A percentile compares a stretch with the other conserved stretches of the same genome.
Conservation (phyloP, 179 eudicot species). For the Drosera spatulata region DNA sequence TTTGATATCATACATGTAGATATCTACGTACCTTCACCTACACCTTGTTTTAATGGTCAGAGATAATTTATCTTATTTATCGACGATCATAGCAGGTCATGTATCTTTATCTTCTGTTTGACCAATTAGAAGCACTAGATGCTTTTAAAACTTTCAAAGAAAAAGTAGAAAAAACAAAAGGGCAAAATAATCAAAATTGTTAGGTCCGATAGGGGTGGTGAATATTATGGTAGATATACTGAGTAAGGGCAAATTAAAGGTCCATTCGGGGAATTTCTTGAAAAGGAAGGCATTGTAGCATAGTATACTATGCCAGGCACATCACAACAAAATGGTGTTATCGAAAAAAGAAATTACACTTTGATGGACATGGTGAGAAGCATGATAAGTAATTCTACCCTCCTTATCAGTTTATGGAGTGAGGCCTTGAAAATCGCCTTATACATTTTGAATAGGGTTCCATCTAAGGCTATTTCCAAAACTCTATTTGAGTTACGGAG, state of each 20-base stretch:
- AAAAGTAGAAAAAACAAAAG: conserved; percentile 8
- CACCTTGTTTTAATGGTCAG: too few species aligned
- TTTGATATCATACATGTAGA: too few species aligned
- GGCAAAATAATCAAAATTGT: not conserved
- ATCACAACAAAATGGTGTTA: conserved; percentile 2
- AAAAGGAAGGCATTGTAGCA: too few species aligned
- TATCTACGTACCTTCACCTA: too few species aligned
- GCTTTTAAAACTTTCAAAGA: conserved; percentile 4
- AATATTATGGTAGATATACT: too few species aligned
- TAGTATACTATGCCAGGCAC: not conserved
- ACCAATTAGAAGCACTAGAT: too few species aligned
- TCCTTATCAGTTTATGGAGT: not conserved
- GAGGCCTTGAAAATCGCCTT: not conserved
- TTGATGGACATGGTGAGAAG: not conserved
- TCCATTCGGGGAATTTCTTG: too few species aligned
- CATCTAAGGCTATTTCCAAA: not conserved
- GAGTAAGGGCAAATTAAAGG: too few species aligned
- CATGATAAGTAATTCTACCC: not conserved
- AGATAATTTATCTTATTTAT: too few species aligned
- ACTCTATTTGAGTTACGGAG: not conserved
- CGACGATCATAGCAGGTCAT: not conserved
- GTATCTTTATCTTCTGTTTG: not conserved
- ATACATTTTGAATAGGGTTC: not conserved
- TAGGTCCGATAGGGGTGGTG: not conserved
- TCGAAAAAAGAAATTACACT: not conserved